A percentile compares a stretch with the other conserved stretches of the same genome.
Conservation (phyloP, 2,329 filamentous ascomycete species). For the Apiospora arundinis region DNA sequence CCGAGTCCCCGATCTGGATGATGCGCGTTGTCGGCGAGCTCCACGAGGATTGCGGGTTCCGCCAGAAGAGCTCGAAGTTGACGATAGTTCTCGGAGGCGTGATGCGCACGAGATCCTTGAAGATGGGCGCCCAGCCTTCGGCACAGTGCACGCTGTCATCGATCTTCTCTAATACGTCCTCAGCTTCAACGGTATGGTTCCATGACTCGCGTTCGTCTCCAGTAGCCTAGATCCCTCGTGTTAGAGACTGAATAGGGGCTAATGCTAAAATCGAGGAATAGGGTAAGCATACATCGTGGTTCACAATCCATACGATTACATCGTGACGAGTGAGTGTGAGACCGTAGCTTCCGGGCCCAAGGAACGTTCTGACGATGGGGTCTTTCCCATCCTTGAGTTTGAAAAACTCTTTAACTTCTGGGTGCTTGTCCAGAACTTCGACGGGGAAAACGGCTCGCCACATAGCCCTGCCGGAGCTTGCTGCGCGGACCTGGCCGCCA, state of each 20-base stretch:
- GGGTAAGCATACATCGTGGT: conserved; percentile 40
- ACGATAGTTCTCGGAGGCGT: conserved; percentile 44
- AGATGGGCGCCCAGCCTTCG: conserved; percentile 24
- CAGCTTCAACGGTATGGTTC: conserved; percentile 42
- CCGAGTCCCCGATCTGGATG: conserved; percentile 44
- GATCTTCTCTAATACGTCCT: conserved; percentile 39
- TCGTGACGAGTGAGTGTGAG: conserved; percentile 42
- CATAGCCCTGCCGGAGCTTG: conserved; percentile 50
- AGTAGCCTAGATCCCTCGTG: conserved; percentile 20
- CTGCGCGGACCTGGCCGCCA: conserved; percentile 47
- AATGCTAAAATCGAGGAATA: background rate
- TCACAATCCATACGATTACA: conserved; percentile 46
- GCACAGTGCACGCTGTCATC: conserved; percentile 15
- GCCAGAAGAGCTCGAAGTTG: conserved; percentile 45
- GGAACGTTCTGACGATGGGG: conserved; percentile 51
- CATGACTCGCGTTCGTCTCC: conserved; percentile 45
- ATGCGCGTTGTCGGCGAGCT: conserved; percentile 38
- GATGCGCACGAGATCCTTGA: conserved; percentile 30
- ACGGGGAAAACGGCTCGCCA: conserved; percentile 36
- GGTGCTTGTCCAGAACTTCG: conserved; percentile 30
- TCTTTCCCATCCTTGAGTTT: conserved; percentile 49
- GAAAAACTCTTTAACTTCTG: conserved; percentile 46
- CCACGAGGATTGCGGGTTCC: conserved; percentile 42
- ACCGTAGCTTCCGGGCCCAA: conserved; percentile 50
- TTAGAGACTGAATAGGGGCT: background rate